These are phyloP conservation scores for Viola pubescens DNA, from an alignment of 441 rosid genomes.

Conservation along the genomic window DNA sequence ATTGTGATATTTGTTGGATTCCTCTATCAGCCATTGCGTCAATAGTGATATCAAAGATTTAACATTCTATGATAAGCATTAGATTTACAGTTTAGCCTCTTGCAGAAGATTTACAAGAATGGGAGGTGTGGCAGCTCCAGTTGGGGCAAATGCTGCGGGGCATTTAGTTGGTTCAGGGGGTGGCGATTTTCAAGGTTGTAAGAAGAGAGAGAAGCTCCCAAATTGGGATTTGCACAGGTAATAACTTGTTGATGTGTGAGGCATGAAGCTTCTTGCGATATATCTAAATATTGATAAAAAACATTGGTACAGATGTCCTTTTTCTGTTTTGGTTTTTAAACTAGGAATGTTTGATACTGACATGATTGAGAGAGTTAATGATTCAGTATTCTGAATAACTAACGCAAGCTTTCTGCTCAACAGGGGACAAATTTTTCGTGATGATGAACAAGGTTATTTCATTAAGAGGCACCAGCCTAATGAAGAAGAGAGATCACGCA, in stretches of 20 bases:
- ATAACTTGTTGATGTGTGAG: not conserved
- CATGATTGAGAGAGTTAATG: too few species aligned
- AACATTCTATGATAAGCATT: not conserved
- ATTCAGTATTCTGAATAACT: too few species aligned
- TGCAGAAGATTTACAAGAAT: constrained; percentile 30
- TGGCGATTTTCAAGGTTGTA: constrained; percentile 21
- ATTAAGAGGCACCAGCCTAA: constrained; percentile 8
- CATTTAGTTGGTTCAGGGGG: constrained; percentile 13
- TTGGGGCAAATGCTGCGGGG: constrained; percentile 11
- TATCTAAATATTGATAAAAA: too few species aligned
- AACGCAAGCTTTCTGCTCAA: constrained; percentile 2
- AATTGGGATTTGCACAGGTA: constrained; percentile 25
- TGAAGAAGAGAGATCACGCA: constrained; percentile 22
- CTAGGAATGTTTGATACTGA: too few species aligned
- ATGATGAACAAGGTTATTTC: constrained; percentile 1
- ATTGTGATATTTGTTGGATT: too few species aligned
- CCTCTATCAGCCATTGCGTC: not conserved
- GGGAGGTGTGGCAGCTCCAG: constrained; percentile 23
- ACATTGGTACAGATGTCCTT: too few species aligned
- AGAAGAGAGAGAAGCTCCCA: constrained; percentile 21
- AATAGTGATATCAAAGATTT: not conserved
- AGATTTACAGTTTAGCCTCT: constrained; percentile 14
- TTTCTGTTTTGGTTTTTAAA: too few species aligned
- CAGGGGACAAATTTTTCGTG: constrained; percentile 23
- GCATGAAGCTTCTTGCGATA: too few species aligned